Conservation (phyloP, 768 basidiomycete genomes). For the Filobasidium floriforme region DNA sequence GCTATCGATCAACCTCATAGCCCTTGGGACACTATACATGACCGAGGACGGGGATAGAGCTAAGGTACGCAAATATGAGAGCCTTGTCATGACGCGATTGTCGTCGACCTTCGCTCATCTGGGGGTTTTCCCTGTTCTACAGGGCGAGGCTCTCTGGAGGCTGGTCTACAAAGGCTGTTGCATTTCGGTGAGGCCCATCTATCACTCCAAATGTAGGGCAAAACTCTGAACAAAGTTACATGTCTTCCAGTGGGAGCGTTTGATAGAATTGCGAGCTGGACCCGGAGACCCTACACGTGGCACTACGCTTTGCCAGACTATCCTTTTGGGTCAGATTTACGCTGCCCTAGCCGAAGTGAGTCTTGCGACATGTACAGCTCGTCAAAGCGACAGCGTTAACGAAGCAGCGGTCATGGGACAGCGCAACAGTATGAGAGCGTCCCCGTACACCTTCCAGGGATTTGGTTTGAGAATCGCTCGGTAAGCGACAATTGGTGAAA, state of each 20-base stretch:
- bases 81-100: not conserved
- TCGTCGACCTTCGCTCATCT: not conserved
- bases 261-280: conserved; percentile 17
- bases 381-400: too few species aligned
- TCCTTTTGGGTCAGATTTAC: conserved; percentile 21
- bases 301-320: conserved; percentile 17
- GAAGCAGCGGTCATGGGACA: not conserved
- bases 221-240: not conserved
- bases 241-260: conserved; percentile 15
- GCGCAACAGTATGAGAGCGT: not conserved
- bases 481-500: not conserved
- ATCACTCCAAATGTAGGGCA: not conserved
- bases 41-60: conserved; percentile 12
- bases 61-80: conserved; percentile 6
- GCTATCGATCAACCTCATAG: conserved; percentile 22
- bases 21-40: conserved; percentile 19
- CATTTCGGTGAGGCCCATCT: conserved; percentile 10
- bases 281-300: conserved; percentile 18
- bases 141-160: conserved; percentile 23
- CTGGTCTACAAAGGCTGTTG: conserved; percentile 21
- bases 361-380: not conserved
- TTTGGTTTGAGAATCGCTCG: conserved; percentile 16
- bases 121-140: not conserved
- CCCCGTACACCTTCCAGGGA: conserved; percentile 17
- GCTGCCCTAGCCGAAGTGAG: conserved; percentile 15